Evolutionary conservation across 257 asterid genomes (phyloP), one percentile per base, ranked within the genome.

Genomic region (Solanum dulcamara): DNA sequence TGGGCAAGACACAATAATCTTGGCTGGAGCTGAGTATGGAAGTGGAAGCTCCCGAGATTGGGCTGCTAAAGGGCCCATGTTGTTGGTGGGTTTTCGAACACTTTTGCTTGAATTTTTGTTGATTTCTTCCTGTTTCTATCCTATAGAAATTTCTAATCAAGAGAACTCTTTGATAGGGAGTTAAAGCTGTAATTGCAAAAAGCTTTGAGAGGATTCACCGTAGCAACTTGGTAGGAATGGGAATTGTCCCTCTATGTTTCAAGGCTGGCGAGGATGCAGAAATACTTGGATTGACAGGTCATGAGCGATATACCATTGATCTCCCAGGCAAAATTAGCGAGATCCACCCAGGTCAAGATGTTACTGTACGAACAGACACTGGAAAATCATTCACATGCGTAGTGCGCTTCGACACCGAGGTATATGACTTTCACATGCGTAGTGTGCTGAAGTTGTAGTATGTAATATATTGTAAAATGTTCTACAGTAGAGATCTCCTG

Each of bases 391-490:
- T 93, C 90, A 90, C 94, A 17, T 92, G 97, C 94, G 85, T 91
- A n/a, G 95, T 80, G 77, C 97, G 95, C 84, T 93, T 92, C 35
- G 95, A 93, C 87, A 93, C 97, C 15, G 95, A 93, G 97, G 97
- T 93, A 57, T 57, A 55, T 57, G 15, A 57, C 66, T 57, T 57
- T 57, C 66, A 57, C 66, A 57, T n/a, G 32, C 30, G 30, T 57
- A n/a, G 28, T 68, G 48, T 22, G 17, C 40, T 57, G 66, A n/a
- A 33, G n/a, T 68, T 33, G 77, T 68, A 33, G 26, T 20, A 18
- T 33, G 77, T 18, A 10, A 71, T 42, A 33, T 35, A 35, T 70
- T 5, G 68, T 57, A 55, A 22, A 57, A 57, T 57, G 30, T 22
- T 57, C 14, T 14, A 30, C 40, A 3, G 62, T 14, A 77, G 62